phyloP scores from a whole-genome alignment of 176 grass and related monocot genomes.

The Eragrostis nindensis region DNA sequence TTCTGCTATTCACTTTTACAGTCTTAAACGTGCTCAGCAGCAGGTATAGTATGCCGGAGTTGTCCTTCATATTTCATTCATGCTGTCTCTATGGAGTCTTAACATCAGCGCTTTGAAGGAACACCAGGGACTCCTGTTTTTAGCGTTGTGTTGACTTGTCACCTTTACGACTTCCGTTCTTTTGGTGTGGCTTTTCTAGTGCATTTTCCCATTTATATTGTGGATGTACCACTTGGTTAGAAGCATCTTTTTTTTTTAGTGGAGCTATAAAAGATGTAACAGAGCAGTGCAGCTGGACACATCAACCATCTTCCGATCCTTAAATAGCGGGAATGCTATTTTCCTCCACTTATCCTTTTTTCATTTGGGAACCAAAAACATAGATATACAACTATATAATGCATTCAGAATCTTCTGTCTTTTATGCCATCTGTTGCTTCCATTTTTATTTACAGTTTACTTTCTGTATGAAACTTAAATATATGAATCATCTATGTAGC shows the following conservation, averaged over 20 bases:
- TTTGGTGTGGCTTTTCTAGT: not conserved
- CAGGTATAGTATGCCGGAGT: slow-evolving; percentile 56
- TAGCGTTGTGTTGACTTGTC: slow-evolving; percentile 1
- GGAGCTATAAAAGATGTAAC: not conserved
- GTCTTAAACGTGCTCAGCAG: slow-evolving; percentile 82
- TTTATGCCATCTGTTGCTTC: slow-evolving; percentile 9
- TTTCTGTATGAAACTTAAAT: not conserved
- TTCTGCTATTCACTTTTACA: slow-evolving; percentile 94
- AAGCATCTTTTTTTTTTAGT: not conserved
- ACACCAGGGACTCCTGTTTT: not conserved
- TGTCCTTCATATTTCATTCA: not conserved
- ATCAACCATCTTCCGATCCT: not conserved
- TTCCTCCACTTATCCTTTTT: not conserved
- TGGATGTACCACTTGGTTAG: not conserved
- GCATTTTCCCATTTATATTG: not conserved
- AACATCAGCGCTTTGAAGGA: slow-evolving; percentile 14
- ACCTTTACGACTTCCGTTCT: not conserved
- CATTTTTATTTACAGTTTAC: slow-evolving; percentile 2
- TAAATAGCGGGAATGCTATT: not conserved
- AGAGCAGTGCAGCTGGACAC: not conserved
- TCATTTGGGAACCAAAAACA: not conserved
- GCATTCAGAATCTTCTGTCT: not conserved
- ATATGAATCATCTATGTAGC: slow-evolving; percentile 37
- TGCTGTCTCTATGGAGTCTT: not conserved
- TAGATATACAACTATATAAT: not conserved